Conservation (phyloP, 2,329 filamentous ascomycete species). For the Neoascochyta sp. region DNA sequence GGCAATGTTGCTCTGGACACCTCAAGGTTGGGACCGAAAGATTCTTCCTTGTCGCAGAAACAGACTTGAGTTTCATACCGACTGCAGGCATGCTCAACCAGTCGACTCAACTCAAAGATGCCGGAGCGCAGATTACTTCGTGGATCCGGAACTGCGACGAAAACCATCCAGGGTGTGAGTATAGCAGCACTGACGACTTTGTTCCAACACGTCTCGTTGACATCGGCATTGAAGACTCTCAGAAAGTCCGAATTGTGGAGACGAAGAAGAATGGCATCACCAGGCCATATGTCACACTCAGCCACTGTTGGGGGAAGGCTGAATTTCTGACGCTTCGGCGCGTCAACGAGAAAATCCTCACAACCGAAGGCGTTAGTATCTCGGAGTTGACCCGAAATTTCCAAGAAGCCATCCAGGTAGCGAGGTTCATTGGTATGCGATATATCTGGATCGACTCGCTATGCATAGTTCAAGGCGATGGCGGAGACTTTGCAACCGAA, state of each 20-base stretch:
- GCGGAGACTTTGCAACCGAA: slow-evolving; percentile 19
- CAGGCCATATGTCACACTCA: slow-evolving; percentile 19
- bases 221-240: slow-evolving; percentile 3
- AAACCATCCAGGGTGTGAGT: slow-evolving; percentile 13
- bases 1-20: too few relatives aligned
- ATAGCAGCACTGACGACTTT: slow-evolving; percentile 5
- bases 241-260: slow-evolving; percentile 14
- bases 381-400: slow-evolving; percentile 19
- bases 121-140: slow-evolving; percentile 5
- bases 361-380: slow-evolving; percentile 14
- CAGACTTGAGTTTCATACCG: too few relatives aligned
- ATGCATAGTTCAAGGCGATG: slow-evolving; percentile 15
- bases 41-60: too few relatives aligned
- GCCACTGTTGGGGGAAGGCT: slow-evolving; percentile 23
- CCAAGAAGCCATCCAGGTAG: slow-evolving; percentile 21
- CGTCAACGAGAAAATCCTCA: slow-evolving; percentile 8
- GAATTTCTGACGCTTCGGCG: slow-evolving; percentile 7
- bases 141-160: slow-evolving; percentile 20
- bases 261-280: slow-evolving; percentile 8
- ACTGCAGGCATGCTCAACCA: too few relatives aligned
- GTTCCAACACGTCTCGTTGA: slow-evolving; percentile 23
- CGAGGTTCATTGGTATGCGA: slow-evolving; percentile 14
- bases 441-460: slow-evolving; percentile 30
- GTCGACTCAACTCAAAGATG: too few relatives aligned
- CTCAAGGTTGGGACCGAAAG: too few relatives aligned